Evolutionary conservation across 2,329 filamentous ascomycete genomes (phyloP).

Genomic region (Fusarium sp.): DNA sequence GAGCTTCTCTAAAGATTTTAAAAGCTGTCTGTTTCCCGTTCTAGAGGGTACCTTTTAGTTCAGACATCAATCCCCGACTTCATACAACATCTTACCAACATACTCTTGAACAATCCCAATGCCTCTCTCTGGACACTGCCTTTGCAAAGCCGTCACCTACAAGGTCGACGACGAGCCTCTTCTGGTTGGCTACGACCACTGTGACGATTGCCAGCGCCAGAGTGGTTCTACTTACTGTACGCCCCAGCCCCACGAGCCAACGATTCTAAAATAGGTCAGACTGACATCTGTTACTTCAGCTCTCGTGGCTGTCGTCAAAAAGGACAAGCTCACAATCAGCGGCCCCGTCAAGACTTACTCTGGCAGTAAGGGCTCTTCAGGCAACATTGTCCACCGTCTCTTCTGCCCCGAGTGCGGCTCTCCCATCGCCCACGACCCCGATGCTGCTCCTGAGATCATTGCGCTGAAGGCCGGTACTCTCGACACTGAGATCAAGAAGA

Average conservation of each 20-base stretch:
- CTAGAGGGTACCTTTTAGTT: neutral
- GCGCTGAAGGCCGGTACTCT: conserved; percentile 74
- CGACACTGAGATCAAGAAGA: conserved; percentile 72
- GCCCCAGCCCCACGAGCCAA: conserved; percentile 33
- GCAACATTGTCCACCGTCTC: conserved; percentile 71
- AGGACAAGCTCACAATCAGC: conserved; percentile 70
- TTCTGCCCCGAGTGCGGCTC: conserved; percentile 77
- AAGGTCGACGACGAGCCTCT: conserved; percentile 62
- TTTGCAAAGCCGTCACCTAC: conserved; percentile 78
- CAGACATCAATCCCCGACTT: conserved; percentile 8
- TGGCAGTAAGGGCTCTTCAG: conserved; percentile 64
- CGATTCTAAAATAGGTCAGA: neutral
- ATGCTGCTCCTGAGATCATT: conserved; percentile 75
- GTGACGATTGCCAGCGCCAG: conserved; percentile 78
- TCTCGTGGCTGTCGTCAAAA: conserved; percentile 72
- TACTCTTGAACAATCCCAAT: conserved; percentile 53
- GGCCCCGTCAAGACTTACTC: conserved; percentile 73
- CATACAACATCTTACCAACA: neutral
- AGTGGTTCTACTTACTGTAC: conserved; percentile 74
- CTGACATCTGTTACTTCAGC: conserved; percentile 52
- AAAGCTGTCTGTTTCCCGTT: neutral
- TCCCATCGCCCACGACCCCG: conserved; percentile 75
- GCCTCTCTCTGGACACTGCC: conserved; percentile 75
- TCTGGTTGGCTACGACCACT: conserved; percentile 74
- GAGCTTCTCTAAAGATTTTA: conserved; percentile 30